phyloP scores from a whole-genome alignment of 108 stramenopile genomes.

The Pseudonitzschia multistriata region DNA sequence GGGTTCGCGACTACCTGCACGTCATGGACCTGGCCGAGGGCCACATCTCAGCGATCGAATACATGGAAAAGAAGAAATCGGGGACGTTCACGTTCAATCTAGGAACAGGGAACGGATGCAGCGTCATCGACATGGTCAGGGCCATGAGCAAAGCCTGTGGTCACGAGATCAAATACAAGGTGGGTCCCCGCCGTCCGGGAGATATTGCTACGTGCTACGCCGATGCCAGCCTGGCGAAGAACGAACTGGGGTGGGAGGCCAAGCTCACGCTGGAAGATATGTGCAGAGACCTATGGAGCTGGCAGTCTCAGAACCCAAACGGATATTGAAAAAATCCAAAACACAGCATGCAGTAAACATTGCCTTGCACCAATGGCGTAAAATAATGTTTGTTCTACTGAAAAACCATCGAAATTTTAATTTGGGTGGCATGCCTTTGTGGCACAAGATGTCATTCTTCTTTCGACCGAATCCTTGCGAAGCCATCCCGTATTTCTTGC shows the following conservation, averaged over 20 bases:
- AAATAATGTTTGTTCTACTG: no score
- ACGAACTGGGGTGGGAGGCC: constrained; percentile 96
- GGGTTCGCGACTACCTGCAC: constrained; percentile 98
- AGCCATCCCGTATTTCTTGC: not conserved
- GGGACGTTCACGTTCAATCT: constrained; percentile 89
- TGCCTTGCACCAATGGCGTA: no score
- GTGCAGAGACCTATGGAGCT: constrained; percentile 94
- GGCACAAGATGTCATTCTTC: no score
- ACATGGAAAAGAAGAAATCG: constrained; percentile 46
- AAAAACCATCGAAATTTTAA: no score
- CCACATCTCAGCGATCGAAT: constrained; percentile 89
- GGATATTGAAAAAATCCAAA: constrained; percentile 75
- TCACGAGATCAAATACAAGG: constrained; percentile 80
- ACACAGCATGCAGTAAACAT: no score
- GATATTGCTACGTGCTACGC: constrained; percentile 97
- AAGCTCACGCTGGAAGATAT: constrained; percentile 88
- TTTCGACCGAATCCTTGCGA: no score
- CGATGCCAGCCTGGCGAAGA: constrained; percentile 84
- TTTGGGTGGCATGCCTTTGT: no score
- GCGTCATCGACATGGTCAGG: constrained; percentile 93
- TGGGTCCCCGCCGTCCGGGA: constrained; percentile 89
- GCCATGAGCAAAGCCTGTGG: constrained; percentile 94
- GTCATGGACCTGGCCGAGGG: constrained; percentile 97
- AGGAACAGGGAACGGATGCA: constrained; percentile 93
- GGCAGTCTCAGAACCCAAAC: constrained; percentile 96